phyloP scores from a whole-genome alignment of 306 rosid genomes.

The Glycine tomentella region DNA sequence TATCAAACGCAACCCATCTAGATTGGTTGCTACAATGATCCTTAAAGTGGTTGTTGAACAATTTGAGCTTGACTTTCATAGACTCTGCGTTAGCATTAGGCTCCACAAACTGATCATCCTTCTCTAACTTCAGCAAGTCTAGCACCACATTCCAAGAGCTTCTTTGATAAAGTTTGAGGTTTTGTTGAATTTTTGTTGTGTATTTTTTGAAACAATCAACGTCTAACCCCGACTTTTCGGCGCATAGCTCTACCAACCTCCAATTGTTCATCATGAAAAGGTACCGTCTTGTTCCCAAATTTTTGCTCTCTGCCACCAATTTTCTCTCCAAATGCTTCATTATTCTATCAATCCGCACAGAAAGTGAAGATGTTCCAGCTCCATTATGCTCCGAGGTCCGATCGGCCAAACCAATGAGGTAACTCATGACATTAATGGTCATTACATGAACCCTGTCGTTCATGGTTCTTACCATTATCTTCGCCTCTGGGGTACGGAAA shows the following conservation, averaged over 20 bases:
- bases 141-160: slow-evolving; percentile 66
- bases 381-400: slow-evolving; percentile 38
- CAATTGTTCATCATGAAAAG: slow-evolving; percentile 77
- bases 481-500: neutral
- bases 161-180: slow-evolving; percentile 57
- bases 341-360: slow-evolving; percentile 58
- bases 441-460: neutral
- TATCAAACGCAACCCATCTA: slow-evolving; percentile 60
- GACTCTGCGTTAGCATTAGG: slow-evolving; percentile 49
- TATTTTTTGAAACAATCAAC: slow-evolving; percentile 72
- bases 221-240: slow-evolving; percentile 44
- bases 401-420: neutral
- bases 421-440: neutral
- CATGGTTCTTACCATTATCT: neutral
- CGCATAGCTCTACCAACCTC: neutral
- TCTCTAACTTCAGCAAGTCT: slow-evolving; percentile 62
- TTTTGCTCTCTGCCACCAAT: slow-evolving; percentile 48
- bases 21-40: slow-evolving; percentile 62
- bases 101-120: slow-evolving; percentile 46
- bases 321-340: slow-evolving; percentile 68
- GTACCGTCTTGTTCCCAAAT: slow-evolving; percentile 42
- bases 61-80: slow-evolving; percentile 68
- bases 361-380: slow-evolving; percentile 32
- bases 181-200: slow-evolving; percentile 51
- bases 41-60: slow-evolving; percentile 64